phyloP scores from a whole-genome alignment of 2,329 filamentous ascomycete genomes.

The Dactylellina drechsleri region DNA sequence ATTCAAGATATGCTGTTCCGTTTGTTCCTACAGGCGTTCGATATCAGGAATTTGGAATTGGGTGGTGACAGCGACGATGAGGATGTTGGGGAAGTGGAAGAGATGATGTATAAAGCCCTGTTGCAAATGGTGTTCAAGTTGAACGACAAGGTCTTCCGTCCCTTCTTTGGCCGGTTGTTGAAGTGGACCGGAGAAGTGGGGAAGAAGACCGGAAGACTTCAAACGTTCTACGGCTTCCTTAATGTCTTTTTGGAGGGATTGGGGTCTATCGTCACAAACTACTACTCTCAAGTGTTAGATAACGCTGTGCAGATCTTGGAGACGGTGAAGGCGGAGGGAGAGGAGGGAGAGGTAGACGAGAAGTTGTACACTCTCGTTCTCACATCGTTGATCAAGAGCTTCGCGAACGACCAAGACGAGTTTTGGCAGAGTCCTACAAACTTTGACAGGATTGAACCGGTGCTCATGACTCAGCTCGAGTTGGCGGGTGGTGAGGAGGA shows the following conservation, averaged over 20 bases:
- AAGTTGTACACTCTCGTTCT: conserved; percentile 78
- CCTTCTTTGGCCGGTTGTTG: conserved; percentile 85
- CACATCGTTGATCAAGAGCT: conserved; percentile 76
- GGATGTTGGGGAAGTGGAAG: conserved; percentile 71
- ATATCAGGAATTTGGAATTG: conserved; percentile 71
- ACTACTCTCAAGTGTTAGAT: conserved; percentile 85
- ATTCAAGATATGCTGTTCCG: conserved; percentile 75
- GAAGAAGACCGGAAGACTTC: conserved; percentile 70
- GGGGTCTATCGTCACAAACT: conserved; percentile 93
- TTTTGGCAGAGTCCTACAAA: conserved; percentile 95
- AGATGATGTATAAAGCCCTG: conserved; percentile 73
- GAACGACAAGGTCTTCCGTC: conserved; percentile 91
- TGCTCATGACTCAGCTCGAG: conserved; percentile 75
- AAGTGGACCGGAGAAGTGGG: conserved; percentile 72
- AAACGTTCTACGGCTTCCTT: conserved; percentile 80
- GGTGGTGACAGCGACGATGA: conserved; percentile 62
- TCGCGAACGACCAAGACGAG: conserved; percentile 89
- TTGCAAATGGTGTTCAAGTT: conserved; percentile 96
- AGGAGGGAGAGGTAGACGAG: conserved; percentile 61
- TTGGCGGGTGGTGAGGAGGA: conserved; percentile 60
- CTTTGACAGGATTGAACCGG: conserved; percentile 76
- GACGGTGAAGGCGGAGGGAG: conserved; percentile 55
- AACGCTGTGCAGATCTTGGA: conserved; percentile 68
- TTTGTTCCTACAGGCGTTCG: conserved; percentile 71
- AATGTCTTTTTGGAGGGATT: conserved; percentile 82